Percentiles rank a stretch among this genome's conserved stretches.
These are phyloP conservation scores for Durotheca rogersii DNA, from an alignment of 495 filamentous ascomycete genomes.

Conservation along the genomic window DNA sequence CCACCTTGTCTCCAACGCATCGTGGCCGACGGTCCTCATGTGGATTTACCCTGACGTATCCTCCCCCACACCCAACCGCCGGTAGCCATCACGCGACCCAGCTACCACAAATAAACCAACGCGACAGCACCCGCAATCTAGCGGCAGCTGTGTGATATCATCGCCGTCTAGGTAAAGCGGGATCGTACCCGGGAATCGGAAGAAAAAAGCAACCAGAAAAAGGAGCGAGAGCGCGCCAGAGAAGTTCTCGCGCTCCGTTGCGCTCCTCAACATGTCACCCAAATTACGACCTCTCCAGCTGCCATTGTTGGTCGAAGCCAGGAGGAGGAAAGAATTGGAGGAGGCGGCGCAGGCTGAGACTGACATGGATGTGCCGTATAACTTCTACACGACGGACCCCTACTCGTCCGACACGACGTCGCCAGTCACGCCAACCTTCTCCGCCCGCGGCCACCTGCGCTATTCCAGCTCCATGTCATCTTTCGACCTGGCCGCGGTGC, in stretches of 20 bases:
- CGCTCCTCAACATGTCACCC: conserved; percentile 46
- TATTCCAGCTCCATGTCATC: conserved; percentile 57
- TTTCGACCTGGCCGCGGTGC: conserved; percentile 42
- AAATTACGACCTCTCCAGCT: conserved; percentile 52
- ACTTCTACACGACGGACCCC: conserved; percentile 46
- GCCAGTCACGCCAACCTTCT: conserved; percentile 63
- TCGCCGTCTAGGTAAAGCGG: no score
- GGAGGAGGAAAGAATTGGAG: conserved; percentile 44
- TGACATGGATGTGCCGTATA: conserved; percentile 25
- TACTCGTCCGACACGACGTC: conserved; percentile 60
- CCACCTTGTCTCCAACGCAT: conserved; percentile 30
- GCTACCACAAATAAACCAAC: no score
- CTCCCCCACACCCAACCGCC: conserved; percentile 22
- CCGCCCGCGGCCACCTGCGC: conserved; percentile 54
- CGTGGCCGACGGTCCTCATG: conserved; percentile 25
- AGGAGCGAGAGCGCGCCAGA: no score
- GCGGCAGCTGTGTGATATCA: no score
- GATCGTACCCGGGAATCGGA: no score
- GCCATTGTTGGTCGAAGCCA: conserved; percentile 54
- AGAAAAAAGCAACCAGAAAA: no score
- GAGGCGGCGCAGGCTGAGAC: conserved; percentile 24
- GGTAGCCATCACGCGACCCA: no score
- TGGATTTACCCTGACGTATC: conserved; percentile 34
- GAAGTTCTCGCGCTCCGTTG: conserved; percentile 5
- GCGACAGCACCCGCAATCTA: no score